Conservation (phyloP, 306 rosid species). For the Crataegus laevigata region DNA sequence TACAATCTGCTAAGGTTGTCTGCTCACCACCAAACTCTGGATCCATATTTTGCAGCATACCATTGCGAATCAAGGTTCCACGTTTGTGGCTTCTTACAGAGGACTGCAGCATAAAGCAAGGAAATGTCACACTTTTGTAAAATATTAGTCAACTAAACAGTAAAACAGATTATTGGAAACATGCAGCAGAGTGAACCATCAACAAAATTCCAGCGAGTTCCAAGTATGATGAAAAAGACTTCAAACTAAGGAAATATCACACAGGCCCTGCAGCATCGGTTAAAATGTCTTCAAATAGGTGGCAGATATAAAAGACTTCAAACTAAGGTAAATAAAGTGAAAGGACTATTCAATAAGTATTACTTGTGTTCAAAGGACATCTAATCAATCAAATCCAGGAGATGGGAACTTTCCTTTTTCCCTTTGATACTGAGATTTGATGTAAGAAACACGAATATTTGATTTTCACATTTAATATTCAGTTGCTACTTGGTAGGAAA, state of each 20-base stretch:
- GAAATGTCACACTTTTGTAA: conserved; percentile 20
- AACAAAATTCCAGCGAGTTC: background rate
- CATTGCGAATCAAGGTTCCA: conserved; percentile 21
- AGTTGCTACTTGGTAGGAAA: background rate
- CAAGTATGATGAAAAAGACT: background rate
- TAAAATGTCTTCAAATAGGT: background rate
- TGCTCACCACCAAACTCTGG: conserved; percentile 26
- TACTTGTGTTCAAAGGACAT: background rate
- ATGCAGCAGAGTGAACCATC: background rate
- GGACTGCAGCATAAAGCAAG: conserved; percentile 45
- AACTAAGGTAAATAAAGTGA: background rate
- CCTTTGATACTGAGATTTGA: background rate
- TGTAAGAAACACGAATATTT: background rate
- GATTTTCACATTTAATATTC: background rate
- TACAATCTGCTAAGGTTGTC: conserved; percentile 17
- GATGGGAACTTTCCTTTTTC: background rate
- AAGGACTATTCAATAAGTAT: background rate
- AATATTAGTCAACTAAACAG: background rate
- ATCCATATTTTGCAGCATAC: conserved; percentile 29
- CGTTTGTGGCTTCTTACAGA: conserved; percentile 28
- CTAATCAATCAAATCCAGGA: background rate
- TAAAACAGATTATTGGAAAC: background rate
- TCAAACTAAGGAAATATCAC: no score
- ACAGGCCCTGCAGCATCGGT: background rate
- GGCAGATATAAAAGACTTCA: background rate